Base-by-base conservation (phyloP, 345 rosid species). In the Conringia planisiliqua region DNA sequence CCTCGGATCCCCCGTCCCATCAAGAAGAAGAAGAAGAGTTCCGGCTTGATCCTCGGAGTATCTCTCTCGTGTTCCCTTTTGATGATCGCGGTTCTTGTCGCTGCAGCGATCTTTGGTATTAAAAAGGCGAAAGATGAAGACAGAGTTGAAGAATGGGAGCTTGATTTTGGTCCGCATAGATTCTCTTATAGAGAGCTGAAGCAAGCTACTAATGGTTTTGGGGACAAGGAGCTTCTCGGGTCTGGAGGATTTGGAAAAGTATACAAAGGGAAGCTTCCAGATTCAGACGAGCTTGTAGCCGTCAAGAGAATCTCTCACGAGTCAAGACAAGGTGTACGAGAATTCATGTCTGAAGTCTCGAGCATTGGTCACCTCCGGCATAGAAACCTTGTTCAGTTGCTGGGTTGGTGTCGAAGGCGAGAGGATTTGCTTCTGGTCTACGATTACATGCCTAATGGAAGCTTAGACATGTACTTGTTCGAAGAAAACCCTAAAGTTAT, bases 191-290 rank as follows among this genome's bases (percentile, higher is more conserved):
- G 48, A 33, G 98, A 94, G 38, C 86, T 94, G 65, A 87, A 87
- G 84, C 85, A 66, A 75, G 96, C 98, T 44, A 94, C 98, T 1
- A 83, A 57, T 57, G 89, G 89, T 33, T 94, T 94, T 75, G 80
- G 88, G 47, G 97, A 90, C 43, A 85, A 78, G 75, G 96, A 89
- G 86, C 83, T 94, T 13, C 80, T 94, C 1, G 98, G 98, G 0
- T 84, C 84, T 29, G 98, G 98, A 4, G 97, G 97, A 27, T 95
- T 90, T 55, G 97, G 99, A 1, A 86, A 82, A 68, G 97, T 95
- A 32, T 95, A 91, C 65, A 87, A 82, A 78, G 99, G 97, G 18
- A 85, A 85, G 47, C 63, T 95, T 12, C 87, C 83, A 4, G 81
- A 57, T 43, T 63, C 90, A 10, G 72, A 83, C 0, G 85, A 83